phyloP scores from a whole-genome alignment of 129 eudicot genomes.

The Saposhnikovia divaricata region DNA sequence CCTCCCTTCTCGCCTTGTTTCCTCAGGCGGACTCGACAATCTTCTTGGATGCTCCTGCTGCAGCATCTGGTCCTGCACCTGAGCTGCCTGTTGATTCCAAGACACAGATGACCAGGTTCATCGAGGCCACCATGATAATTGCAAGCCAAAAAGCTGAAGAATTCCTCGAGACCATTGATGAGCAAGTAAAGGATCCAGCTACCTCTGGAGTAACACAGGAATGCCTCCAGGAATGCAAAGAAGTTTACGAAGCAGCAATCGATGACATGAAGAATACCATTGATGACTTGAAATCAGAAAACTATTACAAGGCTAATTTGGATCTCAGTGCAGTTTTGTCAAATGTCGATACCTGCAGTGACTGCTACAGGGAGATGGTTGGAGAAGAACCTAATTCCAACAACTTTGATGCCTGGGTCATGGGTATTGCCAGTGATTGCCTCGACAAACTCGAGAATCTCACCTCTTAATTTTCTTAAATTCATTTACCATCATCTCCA shows the following conservation, averaged over 20 bases:
- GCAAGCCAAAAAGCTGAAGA: constrained; percentile 15
- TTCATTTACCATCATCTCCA: background rate
- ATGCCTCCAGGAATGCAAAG: constrained; percentile 30
- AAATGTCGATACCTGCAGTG: constrained; percentile 29
- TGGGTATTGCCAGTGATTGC: constrained; percentile 32
- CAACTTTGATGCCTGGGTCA: constrained; percentile 37
- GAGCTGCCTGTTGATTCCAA: background rate
- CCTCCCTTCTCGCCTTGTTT: constrained; percentile 14
- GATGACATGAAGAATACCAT: constrained; percentile 24
- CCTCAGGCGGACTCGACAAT: constrained; percentile 5
- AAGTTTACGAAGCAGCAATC: constrained; percentile 23
- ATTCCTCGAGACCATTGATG: constrained; percentile 22
- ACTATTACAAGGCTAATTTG: constrained; percentile 27
- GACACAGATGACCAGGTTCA: background rate
- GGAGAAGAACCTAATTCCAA: constrained; percentile 28
- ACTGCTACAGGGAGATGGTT: constrained; percentile 22
- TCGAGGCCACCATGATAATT: constrained; percentile 27
- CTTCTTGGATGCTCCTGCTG: background rate
- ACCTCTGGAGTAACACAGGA: background rate
- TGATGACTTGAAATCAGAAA: constrained; percentile 13
- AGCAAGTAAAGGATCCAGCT: constrained; percentile 20
- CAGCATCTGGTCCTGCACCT: constrained; percentile 10
- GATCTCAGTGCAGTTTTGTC: constrained; percentile 29
- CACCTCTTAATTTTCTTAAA: constrained; percentile 10
- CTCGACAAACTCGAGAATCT: background rate